Evolutionary conservation across 2,329 filamentous ascomycete genomes (phyloP).

Genomic region (Metarhizium humberi): DNA sequence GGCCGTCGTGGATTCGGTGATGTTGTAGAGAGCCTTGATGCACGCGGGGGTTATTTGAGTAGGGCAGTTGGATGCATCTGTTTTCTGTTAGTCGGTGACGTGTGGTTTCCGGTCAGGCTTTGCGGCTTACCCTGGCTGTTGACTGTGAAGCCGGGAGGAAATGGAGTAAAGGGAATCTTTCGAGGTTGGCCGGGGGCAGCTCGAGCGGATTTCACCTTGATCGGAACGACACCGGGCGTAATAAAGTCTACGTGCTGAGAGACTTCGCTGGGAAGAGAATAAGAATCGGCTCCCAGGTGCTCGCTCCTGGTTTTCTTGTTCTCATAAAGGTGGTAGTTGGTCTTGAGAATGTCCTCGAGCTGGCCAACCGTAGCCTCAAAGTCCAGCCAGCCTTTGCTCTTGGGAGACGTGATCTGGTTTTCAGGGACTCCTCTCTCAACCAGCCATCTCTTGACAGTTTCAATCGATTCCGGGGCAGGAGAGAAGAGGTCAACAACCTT

Average conservation of each 20-base stretch:
- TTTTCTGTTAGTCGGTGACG: background rate
- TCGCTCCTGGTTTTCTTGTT: constrained; percentile 22
- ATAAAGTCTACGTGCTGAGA: constrained; percentile 30
- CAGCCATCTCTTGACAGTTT: constrained; percentile 43
- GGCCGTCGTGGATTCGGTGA: constrained; percentile 27
- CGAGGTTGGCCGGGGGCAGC: background rate
- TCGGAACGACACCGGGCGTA: constrained; percentile 23
- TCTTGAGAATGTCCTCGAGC: constrained; percentile 41
- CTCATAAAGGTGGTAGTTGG: constrained; percentile 41
- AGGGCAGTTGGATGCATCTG: constrained; percentile 28
- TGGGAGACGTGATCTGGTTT: constrained; percentile 37
- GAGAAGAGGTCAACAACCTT: constrained; percentile 34
- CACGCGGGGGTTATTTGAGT: constrained; percentile 48
- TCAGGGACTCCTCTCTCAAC: constrained; percentile 36
- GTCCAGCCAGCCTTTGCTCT: constrained; percentile 41
- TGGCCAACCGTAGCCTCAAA: constrained; percentile 46
- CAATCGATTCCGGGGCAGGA: constrained; percentile 32
- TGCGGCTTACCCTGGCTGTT: background rate
- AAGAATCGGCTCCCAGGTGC: constrained; percentile 31
- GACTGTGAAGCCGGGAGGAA: background rate
- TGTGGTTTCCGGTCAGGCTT: no score
- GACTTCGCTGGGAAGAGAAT: constrained; percentile 28
- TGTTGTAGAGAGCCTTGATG: constrained; percentile 37
- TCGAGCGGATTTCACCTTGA: background rate
- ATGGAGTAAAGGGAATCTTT: background rate